phyloP scores from a whole-genome alignment of 257 asterid genomes.

The Nicotiana otophora region DNA sequence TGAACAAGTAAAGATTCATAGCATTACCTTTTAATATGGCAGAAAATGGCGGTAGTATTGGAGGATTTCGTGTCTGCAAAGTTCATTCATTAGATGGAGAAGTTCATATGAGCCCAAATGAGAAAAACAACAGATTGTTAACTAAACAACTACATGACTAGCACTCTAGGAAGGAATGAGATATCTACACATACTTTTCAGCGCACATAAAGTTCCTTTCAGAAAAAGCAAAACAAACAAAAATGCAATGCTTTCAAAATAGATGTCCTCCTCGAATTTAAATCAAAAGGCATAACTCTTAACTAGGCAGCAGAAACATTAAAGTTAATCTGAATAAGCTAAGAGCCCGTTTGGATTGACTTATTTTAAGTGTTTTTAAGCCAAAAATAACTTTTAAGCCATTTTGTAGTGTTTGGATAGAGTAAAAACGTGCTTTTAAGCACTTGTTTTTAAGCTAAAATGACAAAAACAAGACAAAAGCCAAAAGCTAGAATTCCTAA shows the following conservation, averaged over 20 bases:
- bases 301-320: background rate
- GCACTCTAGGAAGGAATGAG: background rate
- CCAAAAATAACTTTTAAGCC: no score
- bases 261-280: background rate
- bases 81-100: background rate
- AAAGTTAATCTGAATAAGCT: background rate
- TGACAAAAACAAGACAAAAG: no score
- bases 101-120: background rate
- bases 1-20: background rate
- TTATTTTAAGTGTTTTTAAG: no score
- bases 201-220: background rate
- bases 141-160: background rate
- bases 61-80: conserved; percentile 82
- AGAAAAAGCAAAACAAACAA: background rate
- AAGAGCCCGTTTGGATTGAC: no score
- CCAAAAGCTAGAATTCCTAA: no score
- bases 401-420: no score
- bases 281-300: background rate
- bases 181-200: background rate
- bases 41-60: conserved; percentile 84
- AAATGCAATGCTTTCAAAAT: background rate
- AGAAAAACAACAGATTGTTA: background rate
- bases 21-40: conserved; percentile 60
- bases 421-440: no score
- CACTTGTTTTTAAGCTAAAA: no score